Evolutionary conservation across 495 filamentous ascomycete genomes (phyloP), one percentile per base, ranked within the genome.

Genomic region (Penicillium nucicola): DNA sequence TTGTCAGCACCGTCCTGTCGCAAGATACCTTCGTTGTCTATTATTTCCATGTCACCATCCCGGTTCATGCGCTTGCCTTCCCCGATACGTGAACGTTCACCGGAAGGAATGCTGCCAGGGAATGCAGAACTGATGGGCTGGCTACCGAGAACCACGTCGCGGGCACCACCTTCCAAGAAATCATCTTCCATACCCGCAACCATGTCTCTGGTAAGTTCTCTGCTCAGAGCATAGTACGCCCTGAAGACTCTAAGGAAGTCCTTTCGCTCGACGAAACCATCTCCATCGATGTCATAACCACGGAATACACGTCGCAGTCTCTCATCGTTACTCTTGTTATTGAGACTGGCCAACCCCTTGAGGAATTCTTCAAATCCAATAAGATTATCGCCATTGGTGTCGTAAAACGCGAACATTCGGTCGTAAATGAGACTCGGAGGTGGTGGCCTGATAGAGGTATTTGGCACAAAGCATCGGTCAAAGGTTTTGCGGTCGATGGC

Each of bases 341-440:
- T 89, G 33, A 95, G 79, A 53, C 85, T 89, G 0, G 88, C 84
- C n/a, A 95, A 77, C 1, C 88, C 93, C 32, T 83, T 81, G 20
- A 96, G 65, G 62, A 97, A 97, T 58, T 97, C 95, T 44, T 88
- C 82, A 57, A 97, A 97, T n/a, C 89, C 88, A 58, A 99, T 96
- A 9, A 95, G 70, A 8, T 86, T 89, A 59, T 97, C 88, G 28
- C 81, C 76, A 60, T 97, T 89, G 34, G 84, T 87, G 60, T 97
- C 95, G 66, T 96, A 99, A 66, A 96, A 97, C 28, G 87, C 82
- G 70, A 99, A 99, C 80, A 95, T 88, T 48, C 93, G 86, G 70
- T 97, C 92, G 59, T 95, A 92, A 36, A 97, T 87, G 3, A 96
- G 77, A 66, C 92, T 96, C 5, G 92, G 90, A 5, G 87, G 79